Evolutionary conservation across 768 basidiomycete genomes (phyloP).

Genomic region (Rhodotorula kratochvilovae): DNA sequence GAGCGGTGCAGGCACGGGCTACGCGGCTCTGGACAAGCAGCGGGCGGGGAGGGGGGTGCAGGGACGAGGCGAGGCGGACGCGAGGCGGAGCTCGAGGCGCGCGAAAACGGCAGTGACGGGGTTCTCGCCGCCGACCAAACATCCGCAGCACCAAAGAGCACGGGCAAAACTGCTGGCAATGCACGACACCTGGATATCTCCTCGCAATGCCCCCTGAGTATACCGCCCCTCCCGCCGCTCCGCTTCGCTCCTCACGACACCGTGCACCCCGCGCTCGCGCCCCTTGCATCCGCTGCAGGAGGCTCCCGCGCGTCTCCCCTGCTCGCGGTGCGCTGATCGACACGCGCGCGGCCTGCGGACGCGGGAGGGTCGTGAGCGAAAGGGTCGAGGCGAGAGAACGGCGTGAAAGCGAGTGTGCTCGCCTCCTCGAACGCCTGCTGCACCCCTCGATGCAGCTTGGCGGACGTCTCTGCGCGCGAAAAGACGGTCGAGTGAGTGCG

Average conservation of each 20-base stretch:
- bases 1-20: neutral
- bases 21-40: no score
- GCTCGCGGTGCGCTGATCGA: conserved; percentile 58
- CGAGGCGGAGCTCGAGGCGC: no score
- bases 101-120: no score
- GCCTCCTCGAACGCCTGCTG: conserved; percentile 86
- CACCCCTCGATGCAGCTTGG: conserved; percentile 93
- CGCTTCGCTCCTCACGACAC: conserved; percentile 9
- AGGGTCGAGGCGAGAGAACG: neutral
- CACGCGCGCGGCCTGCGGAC: conserved; percentile 60
- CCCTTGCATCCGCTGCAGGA: neutral
- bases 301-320: conserved; percentile 33
- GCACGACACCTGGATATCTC: no score
- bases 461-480: conserved; percentile 75
- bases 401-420: conserved; percentile 1
- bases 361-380: neutral
- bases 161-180: neutral
- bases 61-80: neutral
- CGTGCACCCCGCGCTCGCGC: neutral
- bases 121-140: no score
- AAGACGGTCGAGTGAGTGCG: neutral
- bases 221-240: neutral
- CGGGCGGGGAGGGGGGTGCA: no score
- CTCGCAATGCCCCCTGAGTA: neutral
- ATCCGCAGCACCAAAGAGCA: no score